Percentiles rank a stretch among this genome's conserved stretches.
Evolutionary conservation across 257 asterid species (phyloP).

Genomic region (Asclepias syriaca): DNA sequence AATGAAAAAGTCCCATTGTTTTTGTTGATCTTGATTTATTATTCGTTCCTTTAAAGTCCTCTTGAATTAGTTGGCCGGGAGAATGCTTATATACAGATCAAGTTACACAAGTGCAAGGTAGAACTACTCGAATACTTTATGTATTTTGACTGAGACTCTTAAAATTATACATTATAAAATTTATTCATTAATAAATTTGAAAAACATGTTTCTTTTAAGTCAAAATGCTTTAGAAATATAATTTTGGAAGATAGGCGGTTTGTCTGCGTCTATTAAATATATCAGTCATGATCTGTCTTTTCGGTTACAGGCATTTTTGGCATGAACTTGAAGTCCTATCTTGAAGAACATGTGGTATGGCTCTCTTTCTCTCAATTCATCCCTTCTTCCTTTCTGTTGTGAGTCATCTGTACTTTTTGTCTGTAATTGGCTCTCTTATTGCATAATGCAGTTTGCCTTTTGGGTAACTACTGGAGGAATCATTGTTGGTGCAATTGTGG

Average conservation of each 20-base stretch:
- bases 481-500: conserved; percentile 58
- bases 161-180: background rate
- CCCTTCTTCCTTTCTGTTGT: conserved; percentile 2
- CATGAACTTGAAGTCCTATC: conserved; percentile 95
- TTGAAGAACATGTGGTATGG: conserved; percentile 81
- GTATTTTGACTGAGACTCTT: background rate
- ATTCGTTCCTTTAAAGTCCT: background rate
- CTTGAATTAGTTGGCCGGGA: background rate
- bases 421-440: conserved; percentile 10
- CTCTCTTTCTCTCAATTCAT: conserved; percentile 5
- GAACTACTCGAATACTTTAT: background rate
- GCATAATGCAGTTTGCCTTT: conserved; percentile 71
- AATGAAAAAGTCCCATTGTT: background rate
- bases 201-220: no score
- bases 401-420: conserved; percentile 8
- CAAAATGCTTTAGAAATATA: background rate
- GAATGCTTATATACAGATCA: background rate
- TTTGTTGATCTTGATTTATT: background rate
- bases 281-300: background rate
- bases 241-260: background rate
- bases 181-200: background rate
- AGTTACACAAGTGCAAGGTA: background rate
- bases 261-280: background rate
- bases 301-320: conserved; percentile 84
- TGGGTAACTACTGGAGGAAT: conserved; percentile 96